A percentile compares a stretch with the other conserved stretches of the same genome.
These are phyloP conservation scores for Scleromitrula shiraiana DNA, from an alignment of 2,329 filamentous ascomycete species.

Conservation along the genomic window DNA sequence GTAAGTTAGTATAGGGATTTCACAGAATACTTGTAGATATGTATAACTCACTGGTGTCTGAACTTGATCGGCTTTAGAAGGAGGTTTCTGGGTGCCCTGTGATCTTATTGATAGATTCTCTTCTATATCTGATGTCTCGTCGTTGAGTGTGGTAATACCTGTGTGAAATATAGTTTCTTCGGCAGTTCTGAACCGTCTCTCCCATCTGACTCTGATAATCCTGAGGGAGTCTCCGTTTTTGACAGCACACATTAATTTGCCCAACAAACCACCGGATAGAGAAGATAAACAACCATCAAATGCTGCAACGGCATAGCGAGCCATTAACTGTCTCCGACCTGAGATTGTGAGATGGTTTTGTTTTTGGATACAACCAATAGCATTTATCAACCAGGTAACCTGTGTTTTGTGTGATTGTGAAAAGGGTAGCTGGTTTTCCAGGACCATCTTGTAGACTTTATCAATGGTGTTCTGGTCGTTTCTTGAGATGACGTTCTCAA, in stretches of 20 bases:
- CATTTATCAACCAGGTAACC: constrained; percentile 4
- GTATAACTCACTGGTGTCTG: too few species aligned
- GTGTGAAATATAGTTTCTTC: neutral
- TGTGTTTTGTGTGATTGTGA: neutral
- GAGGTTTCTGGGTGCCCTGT: too few species aligned
- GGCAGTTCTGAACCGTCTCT: neutral
- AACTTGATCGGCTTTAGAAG: too few species aligned
- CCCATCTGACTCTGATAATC: neutral
- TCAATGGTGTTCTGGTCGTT: neutral
- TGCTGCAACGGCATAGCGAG: neutral
- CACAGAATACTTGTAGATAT: too few species aligned
- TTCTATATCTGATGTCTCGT: too few species aligned
- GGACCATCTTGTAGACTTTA: neutral
- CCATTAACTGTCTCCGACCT: neutral
- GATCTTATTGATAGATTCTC: too few species aligned
- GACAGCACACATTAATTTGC: neutral
- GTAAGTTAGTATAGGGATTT: too few species aligned
- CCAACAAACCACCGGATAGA: neutral
- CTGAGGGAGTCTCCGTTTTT: neutral
- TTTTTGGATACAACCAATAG: neutral
- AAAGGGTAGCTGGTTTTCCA: neutral
- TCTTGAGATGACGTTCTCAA: neutral
- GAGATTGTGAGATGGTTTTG: neutral
- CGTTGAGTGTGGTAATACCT: too few species aligned
- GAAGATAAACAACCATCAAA: neutral